Evolutionary conservation across 441 rosid species (phyloP).

Genomic region (Arabidopsis lyrata): DNA sequence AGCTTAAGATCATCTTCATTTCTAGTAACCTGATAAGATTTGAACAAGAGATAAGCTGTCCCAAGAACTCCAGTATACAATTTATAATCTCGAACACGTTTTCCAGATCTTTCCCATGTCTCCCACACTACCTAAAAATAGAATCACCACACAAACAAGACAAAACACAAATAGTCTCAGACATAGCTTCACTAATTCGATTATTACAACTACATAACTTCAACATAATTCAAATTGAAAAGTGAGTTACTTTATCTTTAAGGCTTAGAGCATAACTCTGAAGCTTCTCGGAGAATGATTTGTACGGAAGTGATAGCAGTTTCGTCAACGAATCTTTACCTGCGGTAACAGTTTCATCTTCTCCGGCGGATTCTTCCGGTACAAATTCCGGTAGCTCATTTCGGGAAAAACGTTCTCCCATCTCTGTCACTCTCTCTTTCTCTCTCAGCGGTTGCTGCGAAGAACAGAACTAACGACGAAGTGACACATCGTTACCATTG

Average conservation of each 20-base stretch:
- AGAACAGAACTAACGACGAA: neutral
- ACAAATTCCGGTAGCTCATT: conserved; percentile 62
- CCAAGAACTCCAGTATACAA: conserved; percentile 61
- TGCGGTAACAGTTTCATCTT: conserved; percentile 35
- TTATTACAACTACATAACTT: too few relatives aligned
- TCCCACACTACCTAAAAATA: conserved; percentile 49
- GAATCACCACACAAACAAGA: neutral
- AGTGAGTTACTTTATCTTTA: conserved; percentile 66
- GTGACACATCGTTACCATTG: neutral
- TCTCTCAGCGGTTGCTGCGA: conserved; percentile 19
- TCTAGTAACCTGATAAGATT: conserved; percentile 51
- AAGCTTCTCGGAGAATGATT: conserved; percentile 58
- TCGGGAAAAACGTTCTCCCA: conserved; percentile 71
- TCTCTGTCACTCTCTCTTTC: conserved; percentile 2
- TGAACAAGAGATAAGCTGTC: conserved; percentile 58
- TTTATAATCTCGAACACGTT: conserved; percentile 52
- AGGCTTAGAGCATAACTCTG: conserved; percentile 68
- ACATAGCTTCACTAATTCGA: too few relatives aligned
- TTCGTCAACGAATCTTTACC: conserved; percentile 47
- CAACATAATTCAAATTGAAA: neutral
- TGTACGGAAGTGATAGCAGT: conserved; percentile 69
- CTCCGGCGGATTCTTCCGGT: conserved; percentile 43
- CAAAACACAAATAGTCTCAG: too few relatives aligned
- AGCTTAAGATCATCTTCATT: conserved; percentile 51
- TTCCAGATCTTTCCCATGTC: conserved; percentile 57